Evolutionary conservation across 495 filamentous ascomycete genomes (phyloP), one percentile per base, ranked within the genome.

Genomic region (Aspergillus biplanus): DNA sequence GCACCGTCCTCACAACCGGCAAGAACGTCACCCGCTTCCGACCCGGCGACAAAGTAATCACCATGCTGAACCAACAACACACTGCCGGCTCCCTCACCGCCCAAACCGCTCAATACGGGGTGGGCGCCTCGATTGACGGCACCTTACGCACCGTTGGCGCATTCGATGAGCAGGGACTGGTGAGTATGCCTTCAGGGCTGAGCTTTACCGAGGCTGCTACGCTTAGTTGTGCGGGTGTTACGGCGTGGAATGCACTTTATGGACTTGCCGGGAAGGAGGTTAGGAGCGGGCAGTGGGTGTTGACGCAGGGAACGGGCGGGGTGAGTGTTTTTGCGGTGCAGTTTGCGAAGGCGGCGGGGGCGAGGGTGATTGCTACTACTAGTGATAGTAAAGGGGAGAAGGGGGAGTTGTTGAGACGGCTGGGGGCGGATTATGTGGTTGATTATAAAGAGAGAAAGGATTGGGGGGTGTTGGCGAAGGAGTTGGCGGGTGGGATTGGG

Each of bases 241-340:
- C 76, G 6, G 75, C 73, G 0, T 78, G 77, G 76, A 78, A 77
- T 59, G 73, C 73, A 15, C 65, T 78, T 1, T 78, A 67, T 58
- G 75, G 74, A 0, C 60, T 88, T 9, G 6, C 42, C 0, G 60
- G 47, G 2, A 79, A 73, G 61, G 52, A 65, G 2, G 58, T 90
- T 16, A 81, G 77, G 67, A 79, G 83, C 0, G 89, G 87, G 1
- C 72, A 90, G 34, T 75, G 64, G 16, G 86, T 92, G 4, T 57
- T 91, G 12, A 83, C 83, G 1, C 86, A 90, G 64, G 89, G 89
- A 4, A 90, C 86, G 0, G 88, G 89, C 1, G 87, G 87, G 34
- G 87, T 90, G 21, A 83, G 78, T 52, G 77, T 90, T 13, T 90
- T 90, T 65, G 87, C 80, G 9, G 59, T 71, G 4, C 65, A 70